Conservation (phyloP, 208 protist species). For the Acanthamoeba castellanii region DNA sequence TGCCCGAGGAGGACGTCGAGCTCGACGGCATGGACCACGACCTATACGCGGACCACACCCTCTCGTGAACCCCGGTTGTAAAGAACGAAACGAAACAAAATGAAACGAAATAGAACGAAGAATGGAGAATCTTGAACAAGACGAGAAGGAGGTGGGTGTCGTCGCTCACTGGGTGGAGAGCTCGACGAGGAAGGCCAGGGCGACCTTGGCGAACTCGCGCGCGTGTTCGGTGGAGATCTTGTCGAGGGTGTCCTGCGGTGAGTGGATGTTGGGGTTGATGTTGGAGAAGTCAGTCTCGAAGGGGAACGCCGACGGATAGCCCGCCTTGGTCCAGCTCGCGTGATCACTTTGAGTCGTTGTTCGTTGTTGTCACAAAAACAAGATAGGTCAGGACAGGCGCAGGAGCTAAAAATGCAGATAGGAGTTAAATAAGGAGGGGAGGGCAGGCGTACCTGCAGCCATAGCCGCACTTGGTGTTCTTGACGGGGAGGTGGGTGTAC, state of each 20-base stretch:
- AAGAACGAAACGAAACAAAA: not conserved
- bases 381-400: no score
- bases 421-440: no score
- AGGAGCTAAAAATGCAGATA: no score
- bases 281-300: slow-evolving; percentile 75
- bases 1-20: not conserved
- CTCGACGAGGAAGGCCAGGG: slow-evolving; percentile 75
- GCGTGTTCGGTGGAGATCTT: slow-evolving; percentile 25
- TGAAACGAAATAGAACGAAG: not conserved
- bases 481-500: slow-evolving; percentile 63
- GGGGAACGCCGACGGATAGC: slow-evolving; percentile 78
- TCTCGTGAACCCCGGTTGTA: no score
- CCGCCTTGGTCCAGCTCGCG: slow-evolving; percentile 75
- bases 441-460: slow-evolving; percentile 36
- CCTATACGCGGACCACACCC: not conserved
- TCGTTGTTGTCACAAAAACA: no score
- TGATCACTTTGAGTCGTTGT: slow-evolving; percentile 56
- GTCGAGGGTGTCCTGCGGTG: slow-evolving; percentile 70
- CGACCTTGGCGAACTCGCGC: slow-evolving; percentile 77
- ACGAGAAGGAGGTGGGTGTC: no score
- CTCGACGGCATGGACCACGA: not conserved
- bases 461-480: slow-evolving; percentile 79
- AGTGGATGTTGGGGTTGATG: slow-evolving; percentile 80
- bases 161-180: slow-evolving; percentile 44
- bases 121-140: no score